Evolutionary conservation across 306 rosid genomes (phyloP).

Genomic region (Glycine latifolia): DNA sequence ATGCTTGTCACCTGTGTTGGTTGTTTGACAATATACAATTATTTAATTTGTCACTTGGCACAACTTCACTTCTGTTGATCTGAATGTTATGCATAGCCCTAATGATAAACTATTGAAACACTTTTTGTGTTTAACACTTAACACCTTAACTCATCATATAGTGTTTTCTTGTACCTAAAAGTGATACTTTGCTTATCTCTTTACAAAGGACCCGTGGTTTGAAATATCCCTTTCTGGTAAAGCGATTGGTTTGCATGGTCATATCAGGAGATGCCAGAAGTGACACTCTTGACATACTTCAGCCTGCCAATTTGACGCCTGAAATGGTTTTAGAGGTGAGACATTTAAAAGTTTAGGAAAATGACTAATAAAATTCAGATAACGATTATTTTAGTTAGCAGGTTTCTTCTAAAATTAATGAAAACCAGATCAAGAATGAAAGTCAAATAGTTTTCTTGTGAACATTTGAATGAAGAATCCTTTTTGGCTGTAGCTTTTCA

Average conservation of each 20-base stretch:
- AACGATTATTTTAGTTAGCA: neutral
- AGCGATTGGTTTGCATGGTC: constrained; percentile 93
- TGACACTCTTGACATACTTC: constrained; percentile 86
- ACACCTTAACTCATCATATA: constrained; percentile 34
- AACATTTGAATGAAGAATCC: neutral
- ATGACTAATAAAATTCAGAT: constrained; percentile 30
- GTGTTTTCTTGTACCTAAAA: neutral
- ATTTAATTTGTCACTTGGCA: too few relatives aligned
- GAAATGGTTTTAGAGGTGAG: constrained; percentile 68
- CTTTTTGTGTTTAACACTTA: constrained; percentile 8
- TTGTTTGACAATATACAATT: too few relatives aligned
- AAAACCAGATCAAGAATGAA: constrained; percentile 1
- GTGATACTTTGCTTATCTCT: constrained; percentile 40
- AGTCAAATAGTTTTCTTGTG: constrained; percentile 15
- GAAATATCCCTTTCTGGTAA: constrained; percentile 86
- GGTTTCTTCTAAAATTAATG: constrained; percentile 28
- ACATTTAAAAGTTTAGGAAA: constrained; percentile 14
- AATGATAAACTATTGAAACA: constrained; percentile 15
- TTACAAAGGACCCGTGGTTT: constrained; percentile 68
- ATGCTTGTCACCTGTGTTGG: neutral
- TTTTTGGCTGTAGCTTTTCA: neutral
- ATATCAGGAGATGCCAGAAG: constrained; percentile 69
- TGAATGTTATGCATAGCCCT: too few relatives aligned
- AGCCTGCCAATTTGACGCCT: constrained; percentile 74
- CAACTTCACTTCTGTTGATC: too few relatives aligned